Evolutionary conservation across 2,329 filamentous ascomycete genomes (phyloP), one percentile per base, ranked within the genome.

Genomic region (Exophiala viscosa): DNA sequence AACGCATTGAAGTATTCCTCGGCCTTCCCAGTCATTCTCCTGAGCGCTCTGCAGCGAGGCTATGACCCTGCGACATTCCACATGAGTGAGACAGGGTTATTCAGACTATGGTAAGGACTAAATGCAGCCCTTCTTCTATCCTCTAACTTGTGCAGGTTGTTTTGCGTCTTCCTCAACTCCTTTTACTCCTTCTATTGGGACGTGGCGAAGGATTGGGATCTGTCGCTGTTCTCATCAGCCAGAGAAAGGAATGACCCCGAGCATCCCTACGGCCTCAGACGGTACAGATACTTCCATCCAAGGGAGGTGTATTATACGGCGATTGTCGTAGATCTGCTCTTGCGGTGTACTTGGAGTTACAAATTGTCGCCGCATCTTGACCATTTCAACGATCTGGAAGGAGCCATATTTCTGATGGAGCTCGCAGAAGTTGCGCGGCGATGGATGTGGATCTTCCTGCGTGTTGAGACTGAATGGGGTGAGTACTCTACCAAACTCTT

Each of bases 101-200:
- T 79, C 62, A 74, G 78, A 40, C 65, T 82, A 59, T 77, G 81
- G 80, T 79, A 72, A 57, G 71, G 59, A 23, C 48, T 28, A 15
- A 50, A 28, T 13, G 11, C 3, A 52, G 15, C n/a, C 13, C 31
- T 8, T 35, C 33, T 1, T 17, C 15, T 14, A 20, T 35, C 13
- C 11, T 23, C 58, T 63, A 44, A 64, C 50, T 15, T 34, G 6
- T 10, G 8, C 43, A 93, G 89, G 85, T 74, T 95, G 28, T 71
- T 80, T 33, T 86, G 86, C 39, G 87, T 89, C 28, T 74, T 90
- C 32, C 66, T 93, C 63, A 96, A 99, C 70, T 95, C 89, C 11
- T 76, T 87, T 40, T 99, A 96, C 73, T 90, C 87, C n/a, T 97
- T 97, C 75, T 99, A 93, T 77, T 99, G 93, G 93, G 93, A 99